phyloP scores from a whole-genome alignment of 1,284 basidiomycete species.

The Vanrija pseudolonga region DNA sequence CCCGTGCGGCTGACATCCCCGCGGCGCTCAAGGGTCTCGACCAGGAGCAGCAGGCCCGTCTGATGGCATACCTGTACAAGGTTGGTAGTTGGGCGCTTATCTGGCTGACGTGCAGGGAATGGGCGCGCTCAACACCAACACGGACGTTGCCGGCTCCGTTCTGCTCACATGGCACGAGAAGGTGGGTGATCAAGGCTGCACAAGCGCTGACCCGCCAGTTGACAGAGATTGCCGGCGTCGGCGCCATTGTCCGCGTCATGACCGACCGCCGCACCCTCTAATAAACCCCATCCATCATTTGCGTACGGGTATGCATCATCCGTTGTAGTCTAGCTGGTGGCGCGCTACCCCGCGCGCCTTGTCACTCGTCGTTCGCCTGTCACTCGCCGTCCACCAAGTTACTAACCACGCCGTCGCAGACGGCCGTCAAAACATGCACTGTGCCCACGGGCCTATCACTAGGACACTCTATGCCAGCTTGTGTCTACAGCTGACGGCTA shows the following conservation, averaged over 20 bases:
- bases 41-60: slow-evolving; percentile 77
- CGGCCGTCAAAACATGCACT: too few species aligned
- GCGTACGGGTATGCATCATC: slow-evolving; percentile 16
- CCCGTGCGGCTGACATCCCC: slow-evolving; percentile 84
- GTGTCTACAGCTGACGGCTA: not conserved
- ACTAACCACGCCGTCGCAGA: too few species aligned
- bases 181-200: slow-evolving; percentile 53
- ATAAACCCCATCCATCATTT: slow-evolving; percentile 6
- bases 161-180: slow-evolving; percentile 94
- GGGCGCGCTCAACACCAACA: slow-evolving; percentile 62
- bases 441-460: too few species aligned
- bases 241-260: slow-evolving; percentile 96
- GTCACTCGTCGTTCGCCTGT: too few species aligned
- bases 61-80: slow-evolving; percentile 99
- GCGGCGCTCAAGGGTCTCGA: slow-evolving; percentile 69
- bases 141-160: slow-evolving; percentile 81
- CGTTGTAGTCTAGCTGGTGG: slow-evolving; percentile 14
- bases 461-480: not conserved
- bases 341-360: too few species aligned
- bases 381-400: too few species aligned
- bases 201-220: slow-evolving; percentile 60
- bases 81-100: slow-evolving; percentile 19
- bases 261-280: slow-evolving; percentile 82
- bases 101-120: slow-evolving; percentile 23
- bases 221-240: slow-evolving; percentile 90